Base-by-base conservation (phyloP, 192 early-diverging fungal genomes). In the Podila epicladia region DNA sequence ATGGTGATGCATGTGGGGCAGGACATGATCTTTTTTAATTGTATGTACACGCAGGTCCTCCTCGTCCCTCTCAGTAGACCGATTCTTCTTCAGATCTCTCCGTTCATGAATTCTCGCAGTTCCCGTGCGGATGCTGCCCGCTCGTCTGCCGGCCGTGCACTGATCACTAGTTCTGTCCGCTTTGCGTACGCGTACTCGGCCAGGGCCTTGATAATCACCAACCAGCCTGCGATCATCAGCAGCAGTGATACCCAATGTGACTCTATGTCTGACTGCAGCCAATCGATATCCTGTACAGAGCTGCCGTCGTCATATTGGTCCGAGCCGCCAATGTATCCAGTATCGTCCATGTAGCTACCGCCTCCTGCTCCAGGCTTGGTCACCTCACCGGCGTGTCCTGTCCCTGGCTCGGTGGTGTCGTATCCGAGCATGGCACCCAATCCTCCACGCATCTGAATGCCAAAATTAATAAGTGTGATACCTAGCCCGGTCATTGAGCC, bases 401-500 rank as follows among this genome's bases (percentile, higher is more conserved):
- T 17, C 17, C 29, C 51, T 22, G 33, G 50, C 13, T 31, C 33
- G 20, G 57, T 3, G 9, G 49, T 13, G 24, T 69, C 41, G 24
- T 41, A 22, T 20, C 22, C 53, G 58, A 69, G 24, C 68, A 86
- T 75, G 33, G 85, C 85, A 28, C 83, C 88, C 58, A 78, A 31
- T 19, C 69, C 58, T 4, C 69, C 75, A 15, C 89, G 89, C 64
- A 94, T 91, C 79, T 90, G 91, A 64, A 93, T 88, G 0, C 93
- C 94, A 84, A 90, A 94, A 67, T 92, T 93, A 69, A 95, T 83
- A 48, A 95, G 84, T 17, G 92, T 93, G 31, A 95, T 80, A 5
- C 93, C 94, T 15, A 95, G 82, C 3, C 94, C 94, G 24, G 89
- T 89, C 76, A 89, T 85, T 37, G 91, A 90, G 35, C 92, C 91